Base-by-base conservation (phyloP, 2,329 filamentous ascomycete genomes). In the Penicillium sp. region DNA sequence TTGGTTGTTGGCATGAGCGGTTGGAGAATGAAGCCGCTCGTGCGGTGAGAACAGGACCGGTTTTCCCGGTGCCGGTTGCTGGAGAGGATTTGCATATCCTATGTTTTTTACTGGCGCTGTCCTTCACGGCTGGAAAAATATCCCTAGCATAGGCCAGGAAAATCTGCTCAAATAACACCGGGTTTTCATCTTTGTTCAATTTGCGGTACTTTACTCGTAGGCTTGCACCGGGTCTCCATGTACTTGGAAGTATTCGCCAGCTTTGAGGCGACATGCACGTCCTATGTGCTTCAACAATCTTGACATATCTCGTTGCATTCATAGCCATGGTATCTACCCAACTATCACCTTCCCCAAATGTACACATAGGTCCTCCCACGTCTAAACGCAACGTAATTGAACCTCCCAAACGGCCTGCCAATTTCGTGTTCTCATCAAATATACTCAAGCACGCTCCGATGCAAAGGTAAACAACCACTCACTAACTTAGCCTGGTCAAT, bases 81-180 rank as follows among this genome's bases (percentile, higher is more conserved):
- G 53, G 52, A 54, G 54, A 14, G 38, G 46, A 44, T 24, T 54
- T 18, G 53, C 50, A 57, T 55, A 58, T 55, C 56, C 49, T 56
- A 60, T 61, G 58, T 56, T 53, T 63, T 62, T 61, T 50, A 54
- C 59, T 63, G 61, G 61, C 59, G 59, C 59, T 58, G 55, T 61
- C 54, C 46, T 57, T 52, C 50, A 61, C 53, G 55, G 59, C 61
- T 63, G 54, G 57, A 63, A 63, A 38, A 63, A 62, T 56, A 62
- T 59, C 58, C 61, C 61, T 63, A 63, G 59, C 61, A 63, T 63
- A 63, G 55, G 61, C 56, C 48, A 75, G 65, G 13, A 74, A 64
- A 40, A 69, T 68, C 41, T 69, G 57, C 46, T 63, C 61, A 62
- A 60, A 63, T 63, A 56, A 62, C 58, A 63, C 61, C 58, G 61